Evolutionary conservation across 2,329 filamentous ascomycete genomes (phyloP).

Genomic region (Leptographium lundbergii): DNA sequence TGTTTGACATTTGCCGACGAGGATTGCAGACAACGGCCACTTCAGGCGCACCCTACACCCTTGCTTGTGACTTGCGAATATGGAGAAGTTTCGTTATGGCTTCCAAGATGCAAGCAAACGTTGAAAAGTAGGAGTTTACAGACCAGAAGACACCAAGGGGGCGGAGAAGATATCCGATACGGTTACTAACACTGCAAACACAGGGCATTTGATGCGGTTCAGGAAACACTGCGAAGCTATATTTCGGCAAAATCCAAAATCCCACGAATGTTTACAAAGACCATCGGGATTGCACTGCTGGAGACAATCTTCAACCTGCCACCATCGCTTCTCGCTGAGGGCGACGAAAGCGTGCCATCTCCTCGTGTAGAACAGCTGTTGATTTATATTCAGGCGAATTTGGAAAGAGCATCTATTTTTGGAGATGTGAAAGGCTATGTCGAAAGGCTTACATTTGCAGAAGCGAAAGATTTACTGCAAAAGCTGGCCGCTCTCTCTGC

Average conservation of each 20-base stretch:
- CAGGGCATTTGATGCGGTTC: conserved; percentile 18
- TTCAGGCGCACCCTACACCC: conserved; percentile 23
- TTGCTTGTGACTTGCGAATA: conserved; percentile 30
- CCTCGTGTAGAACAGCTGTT: conserved; percentile 20
- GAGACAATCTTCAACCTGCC: conserved; percentile 19
- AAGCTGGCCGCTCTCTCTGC: neutral
- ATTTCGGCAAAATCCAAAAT: conserved; percentile 15
- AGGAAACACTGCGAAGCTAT: conserved; percentile 16
- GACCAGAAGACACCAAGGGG: neutral
- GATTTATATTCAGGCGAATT: conserved; percentile 20
- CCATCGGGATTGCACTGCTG: conserved; percentile 20
- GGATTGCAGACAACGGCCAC: conserved; percentile 28
- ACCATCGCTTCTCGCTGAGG: conserved; percentile 8
- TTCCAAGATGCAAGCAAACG: conserved; percentile 16
- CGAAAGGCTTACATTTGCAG: conserved; percentile 26
- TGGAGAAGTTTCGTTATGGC: conserved; percentile 22
- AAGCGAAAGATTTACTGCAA: conserved; percentile 27
- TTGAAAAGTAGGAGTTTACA: conserved; percentile 12
- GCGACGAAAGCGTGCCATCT: conserved; percentile 8
- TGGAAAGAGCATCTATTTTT: conserved; percentile 23
- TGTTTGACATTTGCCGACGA: conserved; percentile 30
- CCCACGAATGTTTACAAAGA: conserved; percentile 22
- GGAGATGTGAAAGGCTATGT: conserved; percentile 33
- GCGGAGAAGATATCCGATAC: neutral
- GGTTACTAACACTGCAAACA: neutral